Conservation (phyloP, 768 basidiomycete species). For the Mycena amicta region DNA sequence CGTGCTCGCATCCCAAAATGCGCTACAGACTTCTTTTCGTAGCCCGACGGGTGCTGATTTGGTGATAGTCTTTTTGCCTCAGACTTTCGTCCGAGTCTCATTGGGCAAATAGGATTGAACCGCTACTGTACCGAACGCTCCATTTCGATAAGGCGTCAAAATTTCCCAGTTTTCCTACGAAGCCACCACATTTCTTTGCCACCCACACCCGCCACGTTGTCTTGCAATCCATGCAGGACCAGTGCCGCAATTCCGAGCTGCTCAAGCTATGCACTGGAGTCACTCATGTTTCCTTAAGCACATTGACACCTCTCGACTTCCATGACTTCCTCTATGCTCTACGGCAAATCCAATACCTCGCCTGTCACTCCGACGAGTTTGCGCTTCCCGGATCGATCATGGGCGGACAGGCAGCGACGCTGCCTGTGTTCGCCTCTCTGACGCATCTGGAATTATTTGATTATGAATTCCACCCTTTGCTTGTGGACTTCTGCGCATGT, state of each 20-base stretch:
- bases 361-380: neutral
- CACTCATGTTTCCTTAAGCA: neutral
- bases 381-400: too few relatives aligned
- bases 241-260: neutral
- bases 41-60: too few relatives aligned
- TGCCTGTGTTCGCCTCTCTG: neutral
- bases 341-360: neutral
- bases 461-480: neutral
- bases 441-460: neutral
- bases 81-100: too few relatives aligned
- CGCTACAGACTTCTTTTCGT: too few relatives aligned
- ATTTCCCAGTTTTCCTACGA: neutral
- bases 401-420: neutral
- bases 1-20: too few relatives aligned
- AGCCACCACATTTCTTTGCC: too few relatives aligned
- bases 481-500: neutral
- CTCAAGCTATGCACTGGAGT: neutral
- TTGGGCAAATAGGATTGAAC: neutral
- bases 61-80: too few relatives aligned
- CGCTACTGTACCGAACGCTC: neutral
- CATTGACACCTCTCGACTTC: neutral
- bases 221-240: neutral
- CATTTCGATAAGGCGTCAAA: neutral
- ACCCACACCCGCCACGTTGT: neutral
- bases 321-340: neutral